Conservation (phyloP, 2,329 filamentous ascomycete species). For the Stachybotrys chartarum region DNA sequence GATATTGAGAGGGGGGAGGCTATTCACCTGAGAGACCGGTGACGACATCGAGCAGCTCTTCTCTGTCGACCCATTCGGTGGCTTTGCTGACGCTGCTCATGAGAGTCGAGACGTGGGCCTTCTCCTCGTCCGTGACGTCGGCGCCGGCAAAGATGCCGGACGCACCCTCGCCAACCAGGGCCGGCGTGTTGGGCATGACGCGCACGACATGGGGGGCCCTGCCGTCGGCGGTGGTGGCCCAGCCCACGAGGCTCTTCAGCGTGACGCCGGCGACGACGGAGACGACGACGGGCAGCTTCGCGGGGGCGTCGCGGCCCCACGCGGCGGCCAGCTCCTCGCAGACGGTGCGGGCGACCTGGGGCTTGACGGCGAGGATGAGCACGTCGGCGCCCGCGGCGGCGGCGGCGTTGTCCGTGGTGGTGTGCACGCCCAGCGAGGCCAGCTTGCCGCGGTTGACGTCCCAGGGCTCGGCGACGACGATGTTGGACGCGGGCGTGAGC, state of each 20-base stretch:
- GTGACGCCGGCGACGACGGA: slow-evolving; percentile 44
- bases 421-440: slow-evolving; percentile 34
- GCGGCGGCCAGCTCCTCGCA: slow-evolving; percentile 37
- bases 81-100: slow-evolving; percentile 39
- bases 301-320: slow-evolving; percentile 18
- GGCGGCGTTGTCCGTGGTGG: slow-evolving; percentile 38
- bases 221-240: slow-evolving; percentile 30
- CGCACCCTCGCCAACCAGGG: slow-evolving; percentile 42
- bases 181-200: slow-evolving; percentile 47
- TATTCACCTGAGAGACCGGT: slow-evolving; percentile 39
- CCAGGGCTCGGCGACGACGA: slow-evolving; percentile 43
- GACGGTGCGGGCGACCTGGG: slow-evolving; percentile 39
- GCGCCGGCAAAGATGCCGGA: slow-evolving; percentile 37
- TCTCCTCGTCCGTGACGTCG: slow-evolving; percentile 34
- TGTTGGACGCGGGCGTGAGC: slow-evolving; percentile 33
- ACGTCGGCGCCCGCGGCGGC: slow-evolving; percentile 35
- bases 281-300: slow-evolving; percentile 33
- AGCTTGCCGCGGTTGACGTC: slow-evolving; percentile 45
- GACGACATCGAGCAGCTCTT: slow-evolving; percentile 42
- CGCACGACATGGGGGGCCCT: slow-evolving; percentile 36
- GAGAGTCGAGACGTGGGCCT: slow-evolving; percentile 31
- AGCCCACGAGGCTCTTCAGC: slow-evolving; percentile 32
- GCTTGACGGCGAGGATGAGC: slow-evolving; percentile 43
- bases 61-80: slow-evolving; percentile 41
- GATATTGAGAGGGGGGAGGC: neutral